These are phyloP conservation scores for Globisporangium recalcitrans DNA, from an alignment of 352 stramenopile genomes.

Conservation along the genomic window DNA sequence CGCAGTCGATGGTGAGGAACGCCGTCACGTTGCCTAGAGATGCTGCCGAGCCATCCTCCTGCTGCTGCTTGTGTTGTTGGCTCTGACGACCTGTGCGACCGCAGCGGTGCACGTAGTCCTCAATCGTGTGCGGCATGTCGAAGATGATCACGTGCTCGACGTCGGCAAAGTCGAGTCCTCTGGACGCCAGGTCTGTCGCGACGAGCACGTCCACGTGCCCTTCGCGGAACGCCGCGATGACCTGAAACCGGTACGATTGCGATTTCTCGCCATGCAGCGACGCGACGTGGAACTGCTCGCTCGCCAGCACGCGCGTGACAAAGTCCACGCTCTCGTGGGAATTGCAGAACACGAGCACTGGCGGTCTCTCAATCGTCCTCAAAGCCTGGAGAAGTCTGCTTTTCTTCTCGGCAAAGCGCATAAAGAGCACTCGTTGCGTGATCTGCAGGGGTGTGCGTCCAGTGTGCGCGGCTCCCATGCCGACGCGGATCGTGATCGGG, in stretches of 20 bases:
- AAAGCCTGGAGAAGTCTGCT: slow-evolving; percentile 40
- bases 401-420: slow-evolving; percentile 44
- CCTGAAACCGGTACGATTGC: slow-evolving; percentile 52
- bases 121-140: slow-evolving; percentile 89
- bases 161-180: slow-evolving; percentile 85
- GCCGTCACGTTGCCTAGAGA: slow-evolving; percentile 29
- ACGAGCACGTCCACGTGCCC: slow-evolving; percentile 80
- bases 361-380: slow-evolving; percentile 78
- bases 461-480: slow-evolving; percentile 32
- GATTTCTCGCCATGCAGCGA: slow-evolving; percentile 92
- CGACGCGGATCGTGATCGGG: slow-evolving; percentile 90
- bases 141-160: slow-evolving; percentile 86
- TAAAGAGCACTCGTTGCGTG: slow-evolving; percentile 85
- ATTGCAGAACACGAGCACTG: slow-evolving; percentile 96
- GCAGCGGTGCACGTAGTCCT: slow-evolving; percentile 90
- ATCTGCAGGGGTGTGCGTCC: slow-evolving; percentile 64
- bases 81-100: slow-evolving; percentile 46
- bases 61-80: background rate
- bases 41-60: background rate
- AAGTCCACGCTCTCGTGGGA: slow-evolving; percentile 93
- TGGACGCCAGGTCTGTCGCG: slow-evolving; percentile 85
- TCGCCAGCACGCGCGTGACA: slow-evolving; percentile 89
- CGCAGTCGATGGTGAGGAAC: slow-evolving; percentile 54
- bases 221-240: slow-evolving; percentile 38
- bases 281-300: slow-evolving; percentile 93